These are phyloP conservation scores for Neurospora intermedia DNA, from an alignment of 495 filamentous ascomycete species.

Conservation along the genomic window DNA sequence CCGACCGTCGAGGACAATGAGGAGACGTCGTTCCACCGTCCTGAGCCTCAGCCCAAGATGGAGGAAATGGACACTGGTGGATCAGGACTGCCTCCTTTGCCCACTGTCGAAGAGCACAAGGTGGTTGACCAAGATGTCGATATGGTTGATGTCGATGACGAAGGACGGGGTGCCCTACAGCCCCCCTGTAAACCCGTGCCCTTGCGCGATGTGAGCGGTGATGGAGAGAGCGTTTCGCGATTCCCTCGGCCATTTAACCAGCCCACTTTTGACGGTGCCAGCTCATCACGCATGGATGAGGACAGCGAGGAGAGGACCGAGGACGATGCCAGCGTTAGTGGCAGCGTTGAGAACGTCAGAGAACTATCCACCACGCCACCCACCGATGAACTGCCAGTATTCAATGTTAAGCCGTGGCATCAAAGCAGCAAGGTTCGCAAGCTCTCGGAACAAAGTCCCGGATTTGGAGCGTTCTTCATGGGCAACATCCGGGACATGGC, in stretches of 20 bases:
- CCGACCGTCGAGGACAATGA: slow-evolving; percentile 21
- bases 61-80: slow-evolving; percentile 31
- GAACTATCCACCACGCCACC: slow-evolving; percentile 40
- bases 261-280: slow-evolving; percentile 7
- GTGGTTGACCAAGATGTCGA: slow-evolving; percentile 19
- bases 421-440: slow-evolving; percentile 27
- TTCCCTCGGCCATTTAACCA: slow-evolving; percentile 9
- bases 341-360: slow-evolving; percentile 35
- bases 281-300: slow-evolving; percentile 17
- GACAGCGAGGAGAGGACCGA: slow-evolving; percentile 49
- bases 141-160: slow-evolving; percentile 34
- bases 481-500: slow-evolving; percentile 16
- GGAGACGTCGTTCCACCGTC: slow-evolving; percentile 6
- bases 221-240: not conserved
- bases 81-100: slow-evolving; percentile 19
- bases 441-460: slow-evolving; percentile 16
- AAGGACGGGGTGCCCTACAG: slow-evolving; percentile 26
- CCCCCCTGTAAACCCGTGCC: slow-evolving; percentile 40
- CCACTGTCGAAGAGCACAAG: slow-evolving; percentile 16
- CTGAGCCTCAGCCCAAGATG: slow-evolving; percentile 25
- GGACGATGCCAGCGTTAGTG: slow-evolving; percentile 47
- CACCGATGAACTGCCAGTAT: slow-evolving; percentile 34
- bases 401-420: slow-evolving; percentile 31
- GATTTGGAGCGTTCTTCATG: slow-evolving; percentile 26
- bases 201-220: slow-evolving; percentile 2